These are phyloP conservation scores for Pseudocohnilembus persalinus DNA, from an alignment of 169 alveolate genomes.

Conservation along the genomic window DNA sequence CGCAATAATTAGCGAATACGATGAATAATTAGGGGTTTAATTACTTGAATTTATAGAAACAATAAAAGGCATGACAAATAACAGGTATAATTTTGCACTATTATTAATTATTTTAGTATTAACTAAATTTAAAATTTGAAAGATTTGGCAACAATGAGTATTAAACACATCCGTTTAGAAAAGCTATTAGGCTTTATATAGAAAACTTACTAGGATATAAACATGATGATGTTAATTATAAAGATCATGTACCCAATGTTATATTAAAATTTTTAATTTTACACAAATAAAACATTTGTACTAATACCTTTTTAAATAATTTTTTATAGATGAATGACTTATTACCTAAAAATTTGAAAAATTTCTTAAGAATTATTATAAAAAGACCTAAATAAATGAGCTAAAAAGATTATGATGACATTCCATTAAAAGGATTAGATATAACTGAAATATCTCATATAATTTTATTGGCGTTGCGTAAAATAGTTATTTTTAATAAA, in stretches of 20 bases:
- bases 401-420: not conserved
- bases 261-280: no score
- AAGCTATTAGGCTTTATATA: not conserved
- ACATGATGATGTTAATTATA: not conserved
- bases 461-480: not conserved
- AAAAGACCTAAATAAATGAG: not conserved
- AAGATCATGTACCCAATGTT: not conserved
- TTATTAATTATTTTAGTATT: not conserved
- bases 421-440: not conserved
- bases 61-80: not conserved
- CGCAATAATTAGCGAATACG: not conserved
- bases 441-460: not conserved
- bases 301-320: no score
- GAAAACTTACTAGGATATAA: not conserved
- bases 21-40: not conserved
- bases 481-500: no score
- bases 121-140: no score
- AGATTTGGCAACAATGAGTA: not conserved
- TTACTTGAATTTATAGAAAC: not conserved
- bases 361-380: not conserved
- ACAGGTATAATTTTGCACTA: not conserved
- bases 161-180: not conserved
- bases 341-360: not conserved
- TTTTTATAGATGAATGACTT: not conserved
- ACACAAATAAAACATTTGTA: no score